phyloP scores from a whole-genome alignment of 2,329 filamentous ascomycete genomes.

The Aspergillus versicolor region DNA sequence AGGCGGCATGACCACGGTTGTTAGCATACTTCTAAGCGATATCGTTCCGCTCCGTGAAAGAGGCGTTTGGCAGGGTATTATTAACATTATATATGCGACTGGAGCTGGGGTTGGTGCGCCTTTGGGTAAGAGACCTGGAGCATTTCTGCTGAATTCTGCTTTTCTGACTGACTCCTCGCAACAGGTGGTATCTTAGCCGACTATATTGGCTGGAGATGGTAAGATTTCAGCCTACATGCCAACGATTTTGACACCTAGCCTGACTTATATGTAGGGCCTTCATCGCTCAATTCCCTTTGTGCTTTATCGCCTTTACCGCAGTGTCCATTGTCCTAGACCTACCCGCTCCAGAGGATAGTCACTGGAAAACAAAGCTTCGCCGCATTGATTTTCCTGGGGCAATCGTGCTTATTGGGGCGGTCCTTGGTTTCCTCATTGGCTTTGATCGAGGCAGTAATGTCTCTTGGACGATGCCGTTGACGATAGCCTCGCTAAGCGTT shows the following conservation, averaged over 20 bases:
- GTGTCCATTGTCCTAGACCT: conserved; percentile 64
- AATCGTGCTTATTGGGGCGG: conserved; percentile 62
- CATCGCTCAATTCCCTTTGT: conserved; percentile 67
- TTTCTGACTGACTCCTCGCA: conserved; percentile 21
- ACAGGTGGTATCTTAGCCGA: conserved; percentile 66
- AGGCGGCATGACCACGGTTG: conserved; percentile 69
- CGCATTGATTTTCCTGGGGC: conserved; percentile 75
- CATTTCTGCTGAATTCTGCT: neutral
- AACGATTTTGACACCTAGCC: neutral
- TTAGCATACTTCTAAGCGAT: conserved; percentile 69
- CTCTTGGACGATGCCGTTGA: conserved; percentile 62
- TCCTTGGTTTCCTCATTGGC: conserved; percentile 65
- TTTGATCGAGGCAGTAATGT: conserved; percentile 73
- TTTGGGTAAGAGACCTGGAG: conserved; percentile 46
- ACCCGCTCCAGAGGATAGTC: conserved; percentile 56
- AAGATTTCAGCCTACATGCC: conserved; percentile 22
- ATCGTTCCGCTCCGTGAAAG: conserved; percentile 67
- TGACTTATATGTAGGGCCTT: conserved; percentile 58
- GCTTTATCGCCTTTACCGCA: conserved; percentile 62
- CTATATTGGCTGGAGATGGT: conserved; percentile 73
- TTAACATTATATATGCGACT: conserved; percentile 70
- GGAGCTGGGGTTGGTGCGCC: conserved; percentile 71
- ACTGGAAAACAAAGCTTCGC: conserved; percentile 65
- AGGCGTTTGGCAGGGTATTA: conserved; percentile 71
- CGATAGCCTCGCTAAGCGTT: conserved; percentile 57